A percentile compares a stretch with the other conserved stretches of the same genome.
Conservation (phyloP, 2,329 filamentous ascomycete genomes). For the Colletotrichum sp. region DNA sequence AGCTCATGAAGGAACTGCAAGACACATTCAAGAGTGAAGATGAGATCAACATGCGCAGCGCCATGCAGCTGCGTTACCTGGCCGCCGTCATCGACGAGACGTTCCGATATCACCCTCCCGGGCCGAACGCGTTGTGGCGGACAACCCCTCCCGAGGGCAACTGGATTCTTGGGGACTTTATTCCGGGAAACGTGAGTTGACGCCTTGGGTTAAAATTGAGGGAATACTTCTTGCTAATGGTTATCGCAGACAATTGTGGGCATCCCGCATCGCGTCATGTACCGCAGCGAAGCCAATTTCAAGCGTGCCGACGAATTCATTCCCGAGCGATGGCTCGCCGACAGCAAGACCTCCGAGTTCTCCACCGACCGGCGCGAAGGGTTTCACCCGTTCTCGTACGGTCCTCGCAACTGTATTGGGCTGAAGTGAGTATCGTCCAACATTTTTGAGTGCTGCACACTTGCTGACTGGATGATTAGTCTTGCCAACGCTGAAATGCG, state of each 20-base stretch:
- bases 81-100: background rate
- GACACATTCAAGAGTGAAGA: background rate
- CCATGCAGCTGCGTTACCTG: background rate
- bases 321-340: background rate
- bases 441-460: accelerated
- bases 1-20: background rate
- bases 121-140: background rate
- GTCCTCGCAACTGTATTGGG: background rate
- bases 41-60: background rate
- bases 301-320: background rate
- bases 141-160: background rate
- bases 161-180: background rate
- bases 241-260: background rate
- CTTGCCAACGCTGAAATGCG: background rate
- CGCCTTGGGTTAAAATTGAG: background rate
- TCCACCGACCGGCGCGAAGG: background rate
- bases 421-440: background rate
- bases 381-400: background rate
- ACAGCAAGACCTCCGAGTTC: background rate
- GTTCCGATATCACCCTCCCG: background rate
- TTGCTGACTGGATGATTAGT: background rate
- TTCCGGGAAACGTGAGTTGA: background rate
- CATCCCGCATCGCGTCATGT: background rate
- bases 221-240: background rate
- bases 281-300: background rate